phyloP scores from a whole-genome alignment of 1,139 yeast species.

The Suhomyces maxii region DNA sequence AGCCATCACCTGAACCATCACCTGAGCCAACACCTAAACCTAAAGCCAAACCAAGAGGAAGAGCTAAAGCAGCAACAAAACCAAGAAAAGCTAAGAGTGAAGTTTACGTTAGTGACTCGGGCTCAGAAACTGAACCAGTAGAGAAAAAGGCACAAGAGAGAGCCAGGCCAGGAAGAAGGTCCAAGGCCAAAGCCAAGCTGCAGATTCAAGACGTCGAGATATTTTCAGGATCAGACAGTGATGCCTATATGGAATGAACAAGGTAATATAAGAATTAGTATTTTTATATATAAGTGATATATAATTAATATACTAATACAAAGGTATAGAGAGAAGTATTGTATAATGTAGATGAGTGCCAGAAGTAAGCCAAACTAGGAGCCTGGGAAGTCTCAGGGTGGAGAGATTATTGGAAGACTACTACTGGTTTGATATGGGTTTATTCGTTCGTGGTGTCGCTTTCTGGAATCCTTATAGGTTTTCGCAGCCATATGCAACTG shows the following conservation, averaged over 20 bases:
- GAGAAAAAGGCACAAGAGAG: slow-evolving; percentile 1
- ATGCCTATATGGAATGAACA: slow-evolving; percentile 5
- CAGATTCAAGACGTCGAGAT: slow-evolving; percentile 9
- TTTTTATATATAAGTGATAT: not conserved
- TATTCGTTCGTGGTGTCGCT: no score
- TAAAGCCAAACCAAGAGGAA: slow-evolving; percentile 4
- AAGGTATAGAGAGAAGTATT: no score
- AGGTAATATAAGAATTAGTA: not conserved
- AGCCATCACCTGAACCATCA: not conserved
- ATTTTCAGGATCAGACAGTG: slow-evolving; percentile 9
- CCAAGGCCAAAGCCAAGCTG: slow-evolving; percentile 9
- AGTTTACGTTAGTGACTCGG: slow-evolving; percentile 2
- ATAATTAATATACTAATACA: not conserved
- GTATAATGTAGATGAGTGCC: no score
- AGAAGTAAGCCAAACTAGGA: no score
- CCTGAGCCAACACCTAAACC: not conserved
- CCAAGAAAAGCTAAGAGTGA: slow-evolving; percentile 1
- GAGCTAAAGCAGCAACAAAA: not conserved
- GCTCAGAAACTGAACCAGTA: slow-evolving; percentile 3
- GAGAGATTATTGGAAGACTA: no score
- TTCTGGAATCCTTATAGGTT: no score
- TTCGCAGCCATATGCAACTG: no score
- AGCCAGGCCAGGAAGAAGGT: slow-evolving; percentile 2
- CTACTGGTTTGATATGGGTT: no score
- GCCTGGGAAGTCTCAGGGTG: no score